Percentiles rank a stretch among this genome's conserved stretches.
Conservation (phyloP, 495 filamentous ascomycete species). For the Annulohypoxylon bovei region DNA sequence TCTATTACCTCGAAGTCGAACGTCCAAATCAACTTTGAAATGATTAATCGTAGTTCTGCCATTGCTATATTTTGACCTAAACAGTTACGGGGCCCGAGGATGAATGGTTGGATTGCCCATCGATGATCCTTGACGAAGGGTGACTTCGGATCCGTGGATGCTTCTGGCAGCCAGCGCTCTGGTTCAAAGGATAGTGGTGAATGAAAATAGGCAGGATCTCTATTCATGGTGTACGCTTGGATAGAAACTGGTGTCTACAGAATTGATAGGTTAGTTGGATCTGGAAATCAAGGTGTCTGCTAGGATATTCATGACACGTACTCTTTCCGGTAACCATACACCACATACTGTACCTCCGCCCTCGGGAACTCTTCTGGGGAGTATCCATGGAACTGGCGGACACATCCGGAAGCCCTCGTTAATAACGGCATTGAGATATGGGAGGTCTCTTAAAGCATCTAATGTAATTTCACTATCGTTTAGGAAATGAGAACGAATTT, state of each 20-base stretch:
- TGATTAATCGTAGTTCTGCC: conserved; percentile 62
- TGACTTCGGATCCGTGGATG: conserved; percentile 24
- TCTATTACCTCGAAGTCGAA: conserved; percentile 60
- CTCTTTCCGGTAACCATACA: conserved; percentile 41
- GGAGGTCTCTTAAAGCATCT: conserved; percentile 46
- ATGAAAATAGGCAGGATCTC: conserved; percentile 30
- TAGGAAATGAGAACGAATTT: conserved; percentile 59
- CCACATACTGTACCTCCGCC: conserved; percentile 49
- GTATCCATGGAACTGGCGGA: conserved; percentile 45
- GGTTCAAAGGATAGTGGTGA: conserved; percentile 40
- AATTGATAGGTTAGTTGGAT: not conserved
- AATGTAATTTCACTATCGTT: conserved; percentile 57
- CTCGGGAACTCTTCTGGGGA: conserved; percentile 45
- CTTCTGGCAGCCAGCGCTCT: conserved; percentile 59
- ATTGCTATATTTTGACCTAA: conserved; percentile 59
- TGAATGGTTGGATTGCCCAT: conserved; percentile 51
- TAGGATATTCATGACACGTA: conserved; percentile 5
- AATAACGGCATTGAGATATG: conserved; percentile 58
- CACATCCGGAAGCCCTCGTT: conserved; percentile 58
- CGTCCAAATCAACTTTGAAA: conserved; percentile 62
- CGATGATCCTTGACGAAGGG: conserved; percentile 43
- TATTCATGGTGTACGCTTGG: conserved; percentile 45
- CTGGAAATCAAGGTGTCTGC: not conserved
- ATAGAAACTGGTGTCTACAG: conserved; percentile 46
- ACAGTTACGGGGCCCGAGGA: conserved; percentile 51